Conservation (phyloP, 306 rosid genomes). For the Malus asiatica region DNA sequence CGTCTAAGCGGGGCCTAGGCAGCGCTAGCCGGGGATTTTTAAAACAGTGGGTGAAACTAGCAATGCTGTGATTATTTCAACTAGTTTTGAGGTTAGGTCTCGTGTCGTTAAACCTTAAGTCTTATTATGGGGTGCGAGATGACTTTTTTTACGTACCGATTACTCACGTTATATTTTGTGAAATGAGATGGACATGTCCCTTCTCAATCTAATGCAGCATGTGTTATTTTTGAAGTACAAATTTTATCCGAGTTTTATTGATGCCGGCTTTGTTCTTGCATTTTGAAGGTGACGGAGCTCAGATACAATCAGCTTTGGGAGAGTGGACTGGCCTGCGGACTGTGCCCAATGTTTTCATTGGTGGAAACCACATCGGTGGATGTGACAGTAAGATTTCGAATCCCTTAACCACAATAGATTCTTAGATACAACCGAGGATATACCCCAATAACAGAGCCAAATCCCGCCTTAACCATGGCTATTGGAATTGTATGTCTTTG, state of each 20-base stretch:
- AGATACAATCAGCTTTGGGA: slow-evolving; percentile 55
- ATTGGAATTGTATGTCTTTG: not conserved
- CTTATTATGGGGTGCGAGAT: not conserved
- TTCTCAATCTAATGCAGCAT: too few relatives aligned
- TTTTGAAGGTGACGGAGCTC: slow-evolving; percentile 70
- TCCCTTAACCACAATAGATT: not conserved
- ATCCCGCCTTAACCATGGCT: not conserved
- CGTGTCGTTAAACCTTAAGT: not conserved
- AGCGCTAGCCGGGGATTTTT: too few relatives aligned
- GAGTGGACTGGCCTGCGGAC: slow-evolving; percentile 74
- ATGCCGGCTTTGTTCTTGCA: not conserved
- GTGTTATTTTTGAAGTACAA: not conserved
- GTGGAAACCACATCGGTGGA: slow-evolving; percentile 89
- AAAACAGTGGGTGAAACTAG: not conserved
- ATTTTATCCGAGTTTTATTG: not conserved
- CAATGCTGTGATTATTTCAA: not conserved
- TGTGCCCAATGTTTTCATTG: slow-evolving; percentile 90
- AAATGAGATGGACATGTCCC: too few relatives aligned
- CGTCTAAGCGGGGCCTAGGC: too few relatives aligned
- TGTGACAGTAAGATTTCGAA: slow-evolving; percentile 56
- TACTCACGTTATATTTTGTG: too few relatives aligned
- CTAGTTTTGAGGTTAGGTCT: not conserved
- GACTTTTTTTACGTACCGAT: too few relatives aligned
- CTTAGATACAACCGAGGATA: too few relatives aligned
- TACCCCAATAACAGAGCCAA: too few relatives aligned